phyloP scores from a whole-genome alignment of 1,139 yeast species.

The Candida anutae region DNA sequence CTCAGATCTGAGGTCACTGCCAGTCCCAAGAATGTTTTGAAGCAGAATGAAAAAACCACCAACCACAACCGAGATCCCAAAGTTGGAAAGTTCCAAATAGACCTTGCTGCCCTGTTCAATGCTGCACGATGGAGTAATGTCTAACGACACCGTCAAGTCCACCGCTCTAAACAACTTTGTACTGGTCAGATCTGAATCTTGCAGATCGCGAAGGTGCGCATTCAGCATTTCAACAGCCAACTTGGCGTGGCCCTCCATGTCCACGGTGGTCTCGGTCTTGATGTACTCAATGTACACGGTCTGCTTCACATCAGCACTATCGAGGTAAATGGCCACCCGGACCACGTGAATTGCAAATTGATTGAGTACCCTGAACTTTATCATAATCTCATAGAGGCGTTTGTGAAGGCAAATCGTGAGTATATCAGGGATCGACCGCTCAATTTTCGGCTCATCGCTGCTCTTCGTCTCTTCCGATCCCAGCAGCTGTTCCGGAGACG shows the following conservation, averaged over 20 bases:
- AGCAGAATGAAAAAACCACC: constrained; percentile 22
- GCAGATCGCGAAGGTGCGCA: constrained; percentile 19
- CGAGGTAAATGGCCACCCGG: constrained; percentile 16
- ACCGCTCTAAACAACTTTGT: constrained; percentile 24
- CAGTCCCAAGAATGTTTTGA: constrained; percentile 6
- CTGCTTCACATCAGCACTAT: constrained; percentile 10
- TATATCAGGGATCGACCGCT: neutral
- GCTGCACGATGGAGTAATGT: constrained; percentile 17
- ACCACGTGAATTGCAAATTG: constrained; percentile 24
- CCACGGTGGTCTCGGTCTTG: constrained; percentile 19
- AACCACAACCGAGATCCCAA: constrained; percentile 14
- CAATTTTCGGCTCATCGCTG: neutral
- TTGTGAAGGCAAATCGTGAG: neutral
- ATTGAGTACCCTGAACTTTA: constrained; percentile 17
- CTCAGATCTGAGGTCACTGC: neutral
- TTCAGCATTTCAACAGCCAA: constrained; percentile 21
- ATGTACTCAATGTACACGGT: constrained; percentile 22
- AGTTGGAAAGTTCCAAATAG: constrained; percentile 10
- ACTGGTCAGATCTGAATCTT: constrained; percentile 6
- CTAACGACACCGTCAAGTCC: constrained; percentile 21
- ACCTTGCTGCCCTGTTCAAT: constrained; percentile 8
- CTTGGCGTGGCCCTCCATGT: constrained; percentile 13
- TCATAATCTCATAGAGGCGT: constrained; percentile 1
- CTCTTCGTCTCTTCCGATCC: neutral
- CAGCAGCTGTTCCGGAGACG: too few species aligned